A percentile compares a stretch with the other conserved stretches of the same genome.
These are phyloP conservation scores for Penstemon newberryi DNA, from an alignment of 257 asterid genomes.

Conservation along the genomic window DNA sequence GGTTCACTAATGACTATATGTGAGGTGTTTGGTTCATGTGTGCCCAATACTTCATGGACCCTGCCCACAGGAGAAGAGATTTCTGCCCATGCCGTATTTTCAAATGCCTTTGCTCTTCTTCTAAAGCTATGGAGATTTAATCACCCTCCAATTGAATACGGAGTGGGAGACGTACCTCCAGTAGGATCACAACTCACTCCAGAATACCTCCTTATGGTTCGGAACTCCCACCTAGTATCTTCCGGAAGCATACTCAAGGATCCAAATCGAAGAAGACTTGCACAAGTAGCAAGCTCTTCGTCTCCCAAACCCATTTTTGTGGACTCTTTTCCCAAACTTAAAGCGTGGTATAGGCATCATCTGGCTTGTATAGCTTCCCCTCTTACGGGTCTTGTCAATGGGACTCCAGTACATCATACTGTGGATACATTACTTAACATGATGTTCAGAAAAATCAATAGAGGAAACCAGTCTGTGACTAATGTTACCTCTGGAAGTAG, in stretches of 20 bases:
- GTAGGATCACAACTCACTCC: constrained; percentile 93
- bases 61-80: constrained; percentile 77
- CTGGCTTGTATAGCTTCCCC: constrained; percentile 92
- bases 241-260: constrained; percentile 59
- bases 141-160: constrained; percentile 89
- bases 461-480: constrained; percentile 62
- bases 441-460: constrained; percentile 75
- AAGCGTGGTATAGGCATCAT: constrained; percentile 97
- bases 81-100: constrained; percentile 80
- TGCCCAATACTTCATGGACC: constrained; percentile 71
- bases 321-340: constrained; percentile 91
- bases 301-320: constrained; percentile 79
- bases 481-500: constrained; percentile 73
- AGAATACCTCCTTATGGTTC: constrained; percentile 79
- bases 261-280: constrained; percentile 77
- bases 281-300: constrained; percentile 65
- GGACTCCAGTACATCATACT: constrained; percentile 76
- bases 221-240: constrained; percentile 72
- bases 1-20: constrained; percentile 87
- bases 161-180: constrained; percentile 95
- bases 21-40: constrained; percentile 86
- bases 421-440: constrained; percentile 75
- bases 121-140: constrained; percentile 90
- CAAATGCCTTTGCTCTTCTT: constrained; percentile 95
- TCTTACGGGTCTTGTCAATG: constrained; percentile 80